Evolutionary conservation across 192 early-diverging fungal species (phyloP), one percentile per base, ranked within the genome.

Genomic region (Entomortierella chlamydospora): DNA sequence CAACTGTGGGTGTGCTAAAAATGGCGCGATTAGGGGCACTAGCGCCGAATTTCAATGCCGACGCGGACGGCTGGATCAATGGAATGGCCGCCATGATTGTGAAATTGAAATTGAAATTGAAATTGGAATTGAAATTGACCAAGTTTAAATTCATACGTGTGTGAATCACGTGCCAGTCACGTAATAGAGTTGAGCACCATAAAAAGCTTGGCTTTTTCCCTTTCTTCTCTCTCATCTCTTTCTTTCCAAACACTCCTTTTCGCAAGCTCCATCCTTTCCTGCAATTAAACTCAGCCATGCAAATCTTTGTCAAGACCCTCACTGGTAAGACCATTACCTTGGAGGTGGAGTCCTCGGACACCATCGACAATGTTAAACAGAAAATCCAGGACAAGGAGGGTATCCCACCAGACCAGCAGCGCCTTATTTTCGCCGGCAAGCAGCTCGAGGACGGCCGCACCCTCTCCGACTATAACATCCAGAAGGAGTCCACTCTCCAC

Each of bases 281-380:
- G 34, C 72, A 37, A 20, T 47, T 47, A 11, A 20, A 12, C 2
- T 47, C 15, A 47, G 20, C 45, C 12, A 91, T 90, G 88, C 89
- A 90, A 62, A 91, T 91, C 60, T 91, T 92, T 58, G 92, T 93
- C 62, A 93, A 95, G 89, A 93, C 94, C 34, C 84, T 98, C 15
- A 98, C 97, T 42, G 97, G 97, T 72, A 98, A 97, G 91, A 98
- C 96, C 81, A 96, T 98, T 85, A 98, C 96, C 67, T 84, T 98
- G 2, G 72, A 73, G 72, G 72, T 94, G 28, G 92, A 93, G 83
- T 92, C 90, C 25, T 88, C 86, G 18, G 91, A 93, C 70, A 84
- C 86, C 61, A 94, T 95, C 62, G 93, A 95, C 54, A 90, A 92
- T 60, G 92, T 96, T 81, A 94, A 93, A 84, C 81, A 87, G 56